Evolutionary conservation across 2,329 filamentous ascomycete species (phyloP).

Genomic region (Scytalidium lignicola): DNA sequence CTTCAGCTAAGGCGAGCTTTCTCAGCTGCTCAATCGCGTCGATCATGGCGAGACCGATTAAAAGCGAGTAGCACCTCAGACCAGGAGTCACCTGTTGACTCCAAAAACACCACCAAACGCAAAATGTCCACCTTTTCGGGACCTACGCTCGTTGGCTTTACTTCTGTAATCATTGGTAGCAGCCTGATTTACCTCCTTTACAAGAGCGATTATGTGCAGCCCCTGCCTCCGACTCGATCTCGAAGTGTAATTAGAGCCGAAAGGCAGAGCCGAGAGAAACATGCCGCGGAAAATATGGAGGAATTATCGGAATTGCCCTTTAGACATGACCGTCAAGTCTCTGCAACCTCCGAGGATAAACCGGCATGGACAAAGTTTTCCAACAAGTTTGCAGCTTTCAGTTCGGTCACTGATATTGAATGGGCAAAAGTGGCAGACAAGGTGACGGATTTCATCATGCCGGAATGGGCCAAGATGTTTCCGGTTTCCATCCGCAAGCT

Average conservation of each 20-base stretch:
- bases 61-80: neutral
- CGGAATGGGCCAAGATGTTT: slow-evolving; percentile 74
- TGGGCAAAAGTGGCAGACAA: slow-evolving; percentile 50
- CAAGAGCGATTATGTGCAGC: slow-evolving; percentile 24
- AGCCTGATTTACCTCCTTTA: slow-evolving; percentile 26
- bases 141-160: slow-evolving; percentile 15
- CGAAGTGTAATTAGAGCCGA: slow-evolving; percentile 18
- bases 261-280: slow-evolving; percentile 14
- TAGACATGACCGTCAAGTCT: slow-evolving; percentile 9
- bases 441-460: slow-evolving; percentile 68
- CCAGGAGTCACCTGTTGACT: neutral
- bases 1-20: neutral
- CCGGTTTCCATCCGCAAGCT: slow-evolving; percentile 77
- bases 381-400: slow-evolving; percentile 36
- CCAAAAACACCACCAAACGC: neutral
- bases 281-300: slow-evolving; percentile 18
- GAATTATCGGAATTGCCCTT: slow-evolving; percentile 20
- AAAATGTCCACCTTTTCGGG: slow-evolving; percentile 16
- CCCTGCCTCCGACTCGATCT: slow-evolving; percentile 23
- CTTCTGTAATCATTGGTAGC: slow-evolving; percentile 18
- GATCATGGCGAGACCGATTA: neutral
- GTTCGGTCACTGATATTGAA: slow-evolving; percentile 48
- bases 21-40: neutral
- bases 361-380: slow-evolving; percentile 26
- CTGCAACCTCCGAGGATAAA: slow-evolving; percentile 13